Evolutionary conservation across 2,329 filamentous ascomycete species (phyloP).

Genomic region (Bipolaris oryzae): DNA sequence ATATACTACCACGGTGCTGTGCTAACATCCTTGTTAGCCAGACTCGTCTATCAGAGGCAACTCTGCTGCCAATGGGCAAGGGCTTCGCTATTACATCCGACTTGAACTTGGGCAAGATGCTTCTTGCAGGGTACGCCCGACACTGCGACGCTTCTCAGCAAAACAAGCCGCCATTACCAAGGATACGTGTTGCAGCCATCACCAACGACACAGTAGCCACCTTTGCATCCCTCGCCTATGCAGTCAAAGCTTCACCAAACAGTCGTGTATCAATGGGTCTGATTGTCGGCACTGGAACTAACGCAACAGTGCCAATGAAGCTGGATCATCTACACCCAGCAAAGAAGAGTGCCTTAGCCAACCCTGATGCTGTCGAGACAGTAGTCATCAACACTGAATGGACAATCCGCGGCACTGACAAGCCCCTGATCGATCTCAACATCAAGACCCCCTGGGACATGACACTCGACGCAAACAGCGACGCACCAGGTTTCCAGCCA

Average conservation of each 20-base stretch:
- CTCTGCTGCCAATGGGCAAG: slow-evolving; percentile 72
- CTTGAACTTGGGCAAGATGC: slow-evolving; percentile 64
- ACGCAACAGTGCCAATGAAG: slow-evolving; percentile 77
- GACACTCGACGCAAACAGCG: slow-evolving; percentile 68
- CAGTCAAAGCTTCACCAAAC: slow-evolving; percentile 64
- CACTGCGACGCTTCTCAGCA: slow-evolving; percentile 53
- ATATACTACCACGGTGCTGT: not conserved
- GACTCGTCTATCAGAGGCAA: slow-evolving; percentile 65
- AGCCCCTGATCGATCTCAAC: slow-evolving; percentile 65
- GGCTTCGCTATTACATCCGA: slow-evolving; percentile 68
- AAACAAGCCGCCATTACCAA: slow-evolving; percentile 54
- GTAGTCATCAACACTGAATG: slow-evolving; percentile 84
- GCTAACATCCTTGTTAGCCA: slow-evolving; percentile 51
- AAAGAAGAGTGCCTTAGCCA: slow-evolving; percentile 58
- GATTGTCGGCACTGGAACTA: slow-evolving; percentile 81
- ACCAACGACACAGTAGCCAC: slow-evolving; percentile 83
- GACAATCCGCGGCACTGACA: slow-evolving; percentile 77
- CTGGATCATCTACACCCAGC: slow-evolving; percentile 65
- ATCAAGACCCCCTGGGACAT: slow-evolving; percentile 75
- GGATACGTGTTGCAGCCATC: slow-evolving; percentile 74
- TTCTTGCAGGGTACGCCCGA: slow-evolving; percentile 64
- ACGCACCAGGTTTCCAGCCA: slow-evolving; percentile 77
- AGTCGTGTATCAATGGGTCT: slow-evolving; percentile 77
- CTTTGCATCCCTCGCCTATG: slow-evolving; percentile 76
- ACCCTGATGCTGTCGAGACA: slow-evolving; percentile 56